A percentile compares a stretch with the other conserved stretches of the same genome.
phyloP scores from a whole-genome alignment of 1,284 basidiomycete species.

The Ceratobasidium sp. region DNA sequence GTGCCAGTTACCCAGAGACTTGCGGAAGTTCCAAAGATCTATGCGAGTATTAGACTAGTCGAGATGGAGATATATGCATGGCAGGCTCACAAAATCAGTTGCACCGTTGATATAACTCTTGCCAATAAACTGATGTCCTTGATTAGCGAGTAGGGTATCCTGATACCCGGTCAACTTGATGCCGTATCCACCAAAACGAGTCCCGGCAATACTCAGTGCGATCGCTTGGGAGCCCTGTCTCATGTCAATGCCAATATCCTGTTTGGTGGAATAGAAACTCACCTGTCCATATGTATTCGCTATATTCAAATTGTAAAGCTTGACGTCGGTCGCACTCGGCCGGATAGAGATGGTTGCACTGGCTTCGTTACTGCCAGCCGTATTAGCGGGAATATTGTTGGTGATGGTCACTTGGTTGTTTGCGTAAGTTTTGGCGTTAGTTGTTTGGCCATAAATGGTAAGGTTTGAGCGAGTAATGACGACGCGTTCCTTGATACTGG shows the following conservation, averaged over 20 bases:
- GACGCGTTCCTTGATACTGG: slow-evolving; percentile 38
- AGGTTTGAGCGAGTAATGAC: slow-evolving; percentile 40
- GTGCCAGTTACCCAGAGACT: slow-evolving; percentile 39
- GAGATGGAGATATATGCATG: slow-evolving; percentile 16
- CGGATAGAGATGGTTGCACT: slow-evolving; percentile 27
- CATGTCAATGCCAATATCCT: neutral
- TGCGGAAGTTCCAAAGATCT: slow-evolving; percentile 23
- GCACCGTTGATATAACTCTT: slow-evolving; percentile 40
- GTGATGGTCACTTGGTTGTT: slow-evolving; percentile 22
- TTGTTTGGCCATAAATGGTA: slow-evolving; percentile 41
- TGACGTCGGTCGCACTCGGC: slow-evolving; percentile 11
- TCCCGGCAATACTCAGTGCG: slow-evolving; percentile 42
- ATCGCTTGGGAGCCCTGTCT: slow-evolving; percentile 41
- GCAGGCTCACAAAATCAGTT: slow-evolving; percentile 41
- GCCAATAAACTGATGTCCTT: slow-evolving; percentile 42
- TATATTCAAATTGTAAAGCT: slow-evolving; percentile 33
- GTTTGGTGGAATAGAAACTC: neutral
- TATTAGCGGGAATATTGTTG: slow-evolving; percentile 25
- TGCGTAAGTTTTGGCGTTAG: slow-evolving; percentile 35
- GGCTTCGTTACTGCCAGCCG: slow-evolving; percentile 31
- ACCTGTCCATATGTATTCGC: slow-evolving; percentile 8
- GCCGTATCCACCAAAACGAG: slow-evolving; percentile 41
- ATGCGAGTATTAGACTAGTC: neutral
- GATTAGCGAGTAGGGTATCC: slow-evolving; percentile 43
- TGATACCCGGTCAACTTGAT: slow-evolving; percentile 42